Percentiles rank a stretch among this genome's conserved stretches.
phyloP scores from a whole-genome alignment of 2,329 filamentous ascomycete species.

The Tolypocladium album region DNA sequence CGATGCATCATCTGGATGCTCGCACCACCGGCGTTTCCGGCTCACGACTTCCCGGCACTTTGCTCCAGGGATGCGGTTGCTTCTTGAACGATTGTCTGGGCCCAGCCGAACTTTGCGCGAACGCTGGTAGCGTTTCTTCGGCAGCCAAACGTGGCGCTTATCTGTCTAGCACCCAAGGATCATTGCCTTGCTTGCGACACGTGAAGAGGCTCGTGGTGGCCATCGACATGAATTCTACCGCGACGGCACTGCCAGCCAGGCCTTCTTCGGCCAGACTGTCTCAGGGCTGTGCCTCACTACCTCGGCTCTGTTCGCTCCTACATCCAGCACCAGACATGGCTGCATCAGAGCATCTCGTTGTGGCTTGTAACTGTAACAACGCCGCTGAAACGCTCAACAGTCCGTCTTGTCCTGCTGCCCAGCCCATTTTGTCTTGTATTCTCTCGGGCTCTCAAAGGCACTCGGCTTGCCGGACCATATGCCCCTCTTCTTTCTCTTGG shows the following conservation, averaged over 20 bases:
- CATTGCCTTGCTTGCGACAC: too few relatives aligned
- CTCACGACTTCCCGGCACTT: not conserved
- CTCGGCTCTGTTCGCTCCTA: not conserved
- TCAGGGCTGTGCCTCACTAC: not conserved
- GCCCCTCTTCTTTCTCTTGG: constrained; percentile 53
- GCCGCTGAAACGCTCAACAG: constrained; percentile 3
- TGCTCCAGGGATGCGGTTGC: not conserved
- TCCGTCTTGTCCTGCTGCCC: constrained; percentile 6
- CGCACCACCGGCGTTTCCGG: not conserved
- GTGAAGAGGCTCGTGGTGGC: not conserved
- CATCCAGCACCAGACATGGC: not conserved
- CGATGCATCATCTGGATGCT: not conserved
- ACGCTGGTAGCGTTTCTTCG: not conserved
- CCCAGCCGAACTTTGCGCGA: not conserved
- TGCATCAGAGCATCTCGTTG: not conserved
- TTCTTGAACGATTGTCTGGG: not conserved
- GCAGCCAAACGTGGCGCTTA: not conserved
- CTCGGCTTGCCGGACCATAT: constrained; percentile 63
- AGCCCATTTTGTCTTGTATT: constrained; percentile 58
- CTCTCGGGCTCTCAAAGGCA: constrained; percentile 70
- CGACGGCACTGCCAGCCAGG: not conserved
- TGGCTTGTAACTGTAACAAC: not conserved
- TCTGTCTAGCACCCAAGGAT: not conserved
- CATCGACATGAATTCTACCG: too few relatives aligned
- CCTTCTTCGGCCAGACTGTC: not conserved